Evolutionary conservation across 345 rosid genomes (phyloP), one percentile per base, ranked within the genome.

Genomic region (Melaleuca quinquenervia): DNA sequence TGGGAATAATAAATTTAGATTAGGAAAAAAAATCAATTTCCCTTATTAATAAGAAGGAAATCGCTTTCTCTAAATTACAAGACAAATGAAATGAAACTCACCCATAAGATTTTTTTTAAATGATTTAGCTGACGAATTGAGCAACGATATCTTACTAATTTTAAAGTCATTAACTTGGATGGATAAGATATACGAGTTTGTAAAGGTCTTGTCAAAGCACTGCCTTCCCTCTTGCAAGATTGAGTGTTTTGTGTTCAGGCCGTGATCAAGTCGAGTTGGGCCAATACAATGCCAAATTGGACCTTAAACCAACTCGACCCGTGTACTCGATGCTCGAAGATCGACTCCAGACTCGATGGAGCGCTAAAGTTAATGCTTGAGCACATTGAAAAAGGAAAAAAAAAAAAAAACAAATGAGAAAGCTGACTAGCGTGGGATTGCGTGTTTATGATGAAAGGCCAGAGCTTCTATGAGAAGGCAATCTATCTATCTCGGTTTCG

Each of bases 231-330:
- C 41, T 15, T 62, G 75, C 32, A 64, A 0, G 24, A 3, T 64
- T 36, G 10, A 20, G 45, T 41, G 5, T 11, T 8, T 64, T 32
- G 22, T 64, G 76, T 18, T 20, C 16, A 16, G 45, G 45, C 1
- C 5, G 12, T 36, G 45, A 20, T 4, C 21, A 13, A 36, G 48
- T 32, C 22, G 0, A 62, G 75, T 62, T 0, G 21, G n/a, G 32
- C 15, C 0, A 11, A 29, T 62, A 29, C 0, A 2, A 1, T 70
- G 1, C 26, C 1, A 9, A 0, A 70, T 24, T 70, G 3, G 7
- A 36, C 13, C 13, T 32, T 70, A 24, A 32, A 18, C 32, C 0
- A 1, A 70, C 78, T 70, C 11, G 5, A 41, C 48, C 18, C 3
- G 3, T 13, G 36, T 70, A 5, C 7, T 70, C 6, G 0, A 70